These are phyloP conservation scores for Aspergillus cavernicola DNA, from an alignment of 495 filamentous ascomycete genomes.

Conservation along the genomic window DNA sequence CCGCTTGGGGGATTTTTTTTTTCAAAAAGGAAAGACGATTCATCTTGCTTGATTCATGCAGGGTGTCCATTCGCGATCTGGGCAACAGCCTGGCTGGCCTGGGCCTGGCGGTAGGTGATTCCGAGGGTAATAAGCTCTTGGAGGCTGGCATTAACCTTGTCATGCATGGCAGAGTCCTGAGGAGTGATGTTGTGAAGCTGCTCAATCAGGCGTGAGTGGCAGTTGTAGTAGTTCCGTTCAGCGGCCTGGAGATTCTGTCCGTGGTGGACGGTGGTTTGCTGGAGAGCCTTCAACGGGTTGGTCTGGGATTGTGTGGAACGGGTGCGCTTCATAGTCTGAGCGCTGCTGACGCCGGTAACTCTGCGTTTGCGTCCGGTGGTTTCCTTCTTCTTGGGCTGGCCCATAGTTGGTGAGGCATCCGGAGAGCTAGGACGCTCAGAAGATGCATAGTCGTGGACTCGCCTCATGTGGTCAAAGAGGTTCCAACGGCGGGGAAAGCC, in stretches of 20 bases:
- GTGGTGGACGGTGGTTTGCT: slow-evolving; percentile 33
- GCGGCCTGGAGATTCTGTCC: slow-evolving; percentile 44
- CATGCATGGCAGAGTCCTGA: slow-evolving; percentile 42
- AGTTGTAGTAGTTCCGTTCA: slow-evolving; percentile 43
- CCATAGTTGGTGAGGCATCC: slow-evolving; percentile 34
- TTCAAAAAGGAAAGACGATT: slow-evolving; percentile 3
- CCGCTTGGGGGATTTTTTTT: background rate
- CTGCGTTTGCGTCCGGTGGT: slow-evolving; percentile 37
- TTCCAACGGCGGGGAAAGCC: slow-evolving; percentile 95
- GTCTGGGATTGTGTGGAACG: slow-evolving; percentile 42
- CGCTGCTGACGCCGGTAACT: slow-evolving; percentile 36
- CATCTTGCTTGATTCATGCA: slow-evolving; percentile 27
- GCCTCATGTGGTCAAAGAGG: slow-evolving; percentile 88
- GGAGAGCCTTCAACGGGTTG: slow-evolving; percentile 32
- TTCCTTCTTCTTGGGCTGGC: slow-evolving; percentile 40
- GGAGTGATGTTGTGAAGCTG: slow-evolving; percentile 40
- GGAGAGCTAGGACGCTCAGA: slow-evolving; percentile 45
- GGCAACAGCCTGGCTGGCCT: slow-evolving; percentile 42
- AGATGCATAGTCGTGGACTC: slow-evolving; percentile 77
- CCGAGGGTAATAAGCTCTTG: slow-evolving; percentile 46
- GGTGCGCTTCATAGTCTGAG: slow-evolving; percentile 45
- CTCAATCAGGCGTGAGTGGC: slow-evolving; percentile 40
- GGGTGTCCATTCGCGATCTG: slow-evolving; percentile 34
- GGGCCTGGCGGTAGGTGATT: slow-evolving; percentile 43
- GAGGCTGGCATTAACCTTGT: slow-evolving; percentile 47